Evolutionary conservation across 768 basidiomycete species (phyloP).

Genomic region (Piloderma croceum): DNA sequence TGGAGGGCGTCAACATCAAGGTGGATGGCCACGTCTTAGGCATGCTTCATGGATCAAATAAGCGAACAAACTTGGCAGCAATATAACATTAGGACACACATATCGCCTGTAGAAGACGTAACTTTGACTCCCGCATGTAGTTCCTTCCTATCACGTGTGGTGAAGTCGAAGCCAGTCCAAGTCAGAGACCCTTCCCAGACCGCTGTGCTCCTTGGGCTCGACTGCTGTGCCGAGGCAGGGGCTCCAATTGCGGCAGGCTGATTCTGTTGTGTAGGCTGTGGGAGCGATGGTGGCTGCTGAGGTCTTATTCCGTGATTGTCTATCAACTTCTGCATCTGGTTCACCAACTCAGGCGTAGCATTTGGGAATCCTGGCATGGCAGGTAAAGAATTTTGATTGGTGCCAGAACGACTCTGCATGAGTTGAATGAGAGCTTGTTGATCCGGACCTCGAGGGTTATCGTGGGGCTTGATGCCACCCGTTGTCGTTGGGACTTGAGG

Average conservation of each 20-base stretch:
- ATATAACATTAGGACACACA: too few species aligned
- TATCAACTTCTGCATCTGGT: conserved; percentile 44
- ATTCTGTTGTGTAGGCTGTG: conserved; percentile 16
- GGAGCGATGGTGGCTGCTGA: too few species aligned
- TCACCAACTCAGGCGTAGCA: neutral
- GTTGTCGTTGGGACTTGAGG: neutral
- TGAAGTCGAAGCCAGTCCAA: conserved; percentile 36
- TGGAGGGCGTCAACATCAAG: conserved; percentile 36
- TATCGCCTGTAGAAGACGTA: too few species aligned
- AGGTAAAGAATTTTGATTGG: neutral
- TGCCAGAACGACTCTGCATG: neutral
- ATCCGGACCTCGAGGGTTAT: conserved; percentile 1
- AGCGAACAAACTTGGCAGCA: too few species aligned
- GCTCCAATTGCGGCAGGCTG: conserved; percentile 10
- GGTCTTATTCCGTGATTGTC: conserved; percentile 48
- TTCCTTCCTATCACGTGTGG: conserved; percentile 35
- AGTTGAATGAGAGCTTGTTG: neutral
- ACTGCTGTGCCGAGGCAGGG: conserved; percentile 1
- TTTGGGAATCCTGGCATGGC: neutral
- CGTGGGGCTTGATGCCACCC: conserved; percentile 3
- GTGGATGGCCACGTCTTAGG: conserved; percentile 48
- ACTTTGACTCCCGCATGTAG: conserved; percentile 40
- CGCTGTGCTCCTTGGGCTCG: conserved; percentile 2
- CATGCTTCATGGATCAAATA: too few species aligned
- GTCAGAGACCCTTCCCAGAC: conserved; percentile 47